phyloP scores from a whole-genome alignment of 371 early-diverging fungal genomes.

The Mucor lusitanicus region DNA sequence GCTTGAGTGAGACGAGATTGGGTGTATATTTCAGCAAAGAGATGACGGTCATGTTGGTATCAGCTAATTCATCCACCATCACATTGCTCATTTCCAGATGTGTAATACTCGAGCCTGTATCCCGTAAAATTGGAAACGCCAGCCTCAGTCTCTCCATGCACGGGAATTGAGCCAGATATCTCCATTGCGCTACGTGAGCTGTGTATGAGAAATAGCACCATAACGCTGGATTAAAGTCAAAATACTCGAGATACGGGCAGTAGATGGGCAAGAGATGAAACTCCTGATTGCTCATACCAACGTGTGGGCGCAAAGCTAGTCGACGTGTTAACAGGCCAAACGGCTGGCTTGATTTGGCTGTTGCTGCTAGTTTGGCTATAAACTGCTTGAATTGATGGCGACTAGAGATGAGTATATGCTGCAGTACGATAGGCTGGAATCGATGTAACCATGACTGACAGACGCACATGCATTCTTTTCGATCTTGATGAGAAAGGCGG shows the following conservation, averaged over 20 bases:
- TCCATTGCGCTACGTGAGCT: neutral
- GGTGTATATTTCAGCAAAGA: constrained; percentile 9
- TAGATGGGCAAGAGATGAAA: constrained; percentile 6
- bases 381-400: constrained; percentile 8
- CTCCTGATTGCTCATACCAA: constrained; percentile 12
- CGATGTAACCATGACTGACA: constrained; percentile 11
- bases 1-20: constrained; percentile 1
- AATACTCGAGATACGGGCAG: constrained; percentile 14
- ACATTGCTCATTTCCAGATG: constrained; percentile 1
- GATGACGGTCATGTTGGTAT: neutral
- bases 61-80: neutral
- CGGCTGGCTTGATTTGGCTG: neutral
- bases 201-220: constrained; percentile 12
- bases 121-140: constrained; percentile 10
- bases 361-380: neutral
- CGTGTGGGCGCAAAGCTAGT: neutral
- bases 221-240: constrained; percentile 7
- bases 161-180: neutral
- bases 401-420: neutral
- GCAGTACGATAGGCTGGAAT: constrained; percentile 4
- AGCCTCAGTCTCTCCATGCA: constrained; percentile 8
- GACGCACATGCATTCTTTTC: constrained; percentile 8
- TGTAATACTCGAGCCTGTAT: neutral
- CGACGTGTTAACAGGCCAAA: constrained; percentile 5
- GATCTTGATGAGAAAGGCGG: neutral